Percentiles rank a stretch among this genome's conserved stretches.
These are phyloP conservation scores for Diaporthe ilicicola DNA, from an alignment of 2,329 filamentous ascomycete species.

Conservation along the genomic window DNA sequence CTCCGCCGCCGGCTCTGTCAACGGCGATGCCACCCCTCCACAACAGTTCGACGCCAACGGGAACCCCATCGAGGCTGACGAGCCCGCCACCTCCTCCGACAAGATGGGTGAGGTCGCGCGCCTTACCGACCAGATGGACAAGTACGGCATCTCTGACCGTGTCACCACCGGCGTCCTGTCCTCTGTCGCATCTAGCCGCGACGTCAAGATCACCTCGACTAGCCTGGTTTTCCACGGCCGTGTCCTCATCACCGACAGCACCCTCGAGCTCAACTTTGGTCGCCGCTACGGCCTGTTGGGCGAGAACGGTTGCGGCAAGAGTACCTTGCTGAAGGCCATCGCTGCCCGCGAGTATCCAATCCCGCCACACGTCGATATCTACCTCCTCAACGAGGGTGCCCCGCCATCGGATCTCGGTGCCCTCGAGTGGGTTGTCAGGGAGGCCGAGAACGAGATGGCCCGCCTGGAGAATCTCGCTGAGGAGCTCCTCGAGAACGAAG, in stretches of 20 bases:
- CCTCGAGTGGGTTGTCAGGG: conserved; percentile 94
- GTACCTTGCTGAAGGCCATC: conserved; percentile 95
- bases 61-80: conserved; percentile 63
- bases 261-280: conserved; percentile 90
- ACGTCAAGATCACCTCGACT: conserved; percentile 95
- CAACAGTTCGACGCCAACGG: conserved; percentile 67
- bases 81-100: conserved; percentile 73
- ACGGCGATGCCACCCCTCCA: conserved; percentile 68
- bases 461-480: conserved; percentile 89
- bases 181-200: conserved; percentile 84
- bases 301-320: conserved; percentile 99
- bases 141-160: conserved; percentile 94
- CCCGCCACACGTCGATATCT: conserved; percentile 96
- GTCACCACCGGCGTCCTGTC: conserved; percentile 97
- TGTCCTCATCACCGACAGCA: conserved; percentile 93
- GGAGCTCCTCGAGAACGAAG: conserved; percentile 88
- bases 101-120: conserved; percentile 86
- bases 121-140: conserved; percentile 91
- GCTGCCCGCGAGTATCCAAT: conserved; percentile 93
- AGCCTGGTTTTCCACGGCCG: conserved; percentile 98
- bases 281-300: conserved; percentile 94
- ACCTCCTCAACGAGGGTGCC: conserved; percentile 96
- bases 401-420: conserved; percentile 88
- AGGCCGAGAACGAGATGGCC: conserved; percentile 93
- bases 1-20: conserved; percentile 71